These are phyloP conservation scores for Phialemoniopsis sp. DNA, from an alignment of 2,329 filamentous ascomycete species.

Conservation along the genomic window DNA sequence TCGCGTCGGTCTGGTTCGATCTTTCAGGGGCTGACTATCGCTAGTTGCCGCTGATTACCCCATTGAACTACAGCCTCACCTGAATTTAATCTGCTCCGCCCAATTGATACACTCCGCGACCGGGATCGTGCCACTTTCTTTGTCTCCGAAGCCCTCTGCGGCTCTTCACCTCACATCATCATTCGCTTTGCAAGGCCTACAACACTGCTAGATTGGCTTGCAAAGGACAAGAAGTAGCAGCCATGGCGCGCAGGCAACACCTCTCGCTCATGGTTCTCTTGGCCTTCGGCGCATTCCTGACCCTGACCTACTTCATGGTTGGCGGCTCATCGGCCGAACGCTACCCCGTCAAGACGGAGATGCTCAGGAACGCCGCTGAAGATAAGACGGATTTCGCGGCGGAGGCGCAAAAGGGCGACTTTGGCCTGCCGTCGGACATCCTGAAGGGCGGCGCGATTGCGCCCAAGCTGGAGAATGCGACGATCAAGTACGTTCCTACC, in stretches of 20 bases:
- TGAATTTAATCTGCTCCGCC: too few species aligned
- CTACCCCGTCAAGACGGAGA: constrained; percentile 1
- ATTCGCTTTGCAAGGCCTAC: too few species aligned
- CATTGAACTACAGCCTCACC: too few species aligned
- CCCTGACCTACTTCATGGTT: constrained; percentile 56
- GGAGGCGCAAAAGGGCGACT: constrained; percentile 14
- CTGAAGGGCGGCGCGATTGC: constrained; percentile 70
- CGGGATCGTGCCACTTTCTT: too few species aligned
- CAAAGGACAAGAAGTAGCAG: not conserved
- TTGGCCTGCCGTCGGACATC: constrained; percentile 42
- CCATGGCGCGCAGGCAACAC: constrained; percentile 50
- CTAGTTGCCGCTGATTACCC: too few species aligned
- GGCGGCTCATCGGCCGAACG: not conserved
- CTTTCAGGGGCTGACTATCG: too few species aligned
- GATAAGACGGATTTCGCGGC: constrained; percentile 8
- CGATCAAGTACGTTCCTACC: constrained; percentile 56
- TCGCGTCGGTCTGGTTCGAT: too few species aligned
- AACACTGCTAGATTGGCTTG: too few species aligned
- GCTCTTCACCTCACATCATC: too few species aligned
- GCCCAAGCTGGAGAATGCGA: constrained; percentile 78
- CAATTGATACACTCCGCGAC: too few species aligned
- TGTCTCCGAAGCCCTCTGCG: too few species aligned
- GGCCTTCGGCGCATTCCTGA: constrained; percentile 50
- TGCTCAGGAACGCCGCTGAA: constrained; percentile 1
- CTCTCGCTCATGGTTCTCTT: constrained; percentile 50